Evolutionary conservation across 2,329 filamentous ascomycete species (phyloP).

Genomic region (Exophiala calicioides): DNA sequence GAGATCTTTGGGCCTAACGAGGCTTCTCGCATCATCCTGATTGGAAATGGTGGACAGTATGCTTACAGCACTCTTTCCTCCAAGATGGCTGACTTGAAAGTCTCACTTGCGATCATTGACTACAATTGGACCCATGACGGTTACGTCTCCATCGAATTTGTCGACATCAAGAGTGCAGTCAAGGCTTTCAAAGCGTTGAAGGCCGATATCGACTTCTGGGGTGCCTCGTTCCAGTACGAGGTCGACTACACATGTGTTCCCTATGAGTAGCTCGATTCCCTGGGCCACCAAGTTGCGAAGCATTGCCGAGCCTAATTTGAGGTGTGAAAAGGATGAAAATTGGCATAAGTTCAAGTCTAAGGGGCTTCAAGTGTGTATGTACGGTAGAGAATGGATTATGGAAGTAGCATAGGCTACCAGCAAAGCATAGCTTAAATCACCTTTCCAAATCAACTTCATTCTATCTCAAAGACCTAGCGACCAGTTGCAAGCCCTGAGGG

Average conservation of each 20-base stretch:
- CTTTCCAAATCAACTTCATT: no score
- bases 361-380: no score
- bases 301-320: no score
- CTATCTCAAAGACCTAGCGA: no score
- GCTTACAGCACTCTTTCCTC: slow-evolving; percentile 10
- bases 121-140: slow-evolving; percentile 23
- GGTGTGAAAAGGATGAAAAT: no score
- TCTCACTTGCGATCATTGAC: slow-evolving; percentile 18
- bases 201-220: slow-evolving; percentile 6
- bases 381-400: no score
- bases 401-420: no score
- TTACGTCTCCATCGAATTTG: slow-evolving; percentile 28
- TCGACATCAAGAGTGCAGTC: slow-evolving; percentile 25
- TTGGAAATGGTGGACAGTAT: slow-evolving; percentile 16
- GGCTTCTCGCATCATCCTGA: slow-evolving; percentile 27
- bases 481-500: no score
- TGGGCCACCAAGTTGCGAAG: no score
- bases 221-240: slow-evolving; percentile 11
- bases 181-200: slow-evolving; percentile 15
- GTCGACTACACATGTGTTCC: slow-evolving; percentile 15
- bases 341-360: no score
- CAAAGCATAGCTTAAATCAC: no score
- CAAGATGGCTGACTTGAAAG: slow-evolving; percentile 13
- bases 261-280: slow-evolving; percentile 5
- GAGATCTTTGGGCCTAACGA: slow-evolving; percentile 19